These are phyloP conservation scores for Dalbergia cultrata DNA, from an alignment of 306 rosid species.

Conservation along the genomic window DNA sequence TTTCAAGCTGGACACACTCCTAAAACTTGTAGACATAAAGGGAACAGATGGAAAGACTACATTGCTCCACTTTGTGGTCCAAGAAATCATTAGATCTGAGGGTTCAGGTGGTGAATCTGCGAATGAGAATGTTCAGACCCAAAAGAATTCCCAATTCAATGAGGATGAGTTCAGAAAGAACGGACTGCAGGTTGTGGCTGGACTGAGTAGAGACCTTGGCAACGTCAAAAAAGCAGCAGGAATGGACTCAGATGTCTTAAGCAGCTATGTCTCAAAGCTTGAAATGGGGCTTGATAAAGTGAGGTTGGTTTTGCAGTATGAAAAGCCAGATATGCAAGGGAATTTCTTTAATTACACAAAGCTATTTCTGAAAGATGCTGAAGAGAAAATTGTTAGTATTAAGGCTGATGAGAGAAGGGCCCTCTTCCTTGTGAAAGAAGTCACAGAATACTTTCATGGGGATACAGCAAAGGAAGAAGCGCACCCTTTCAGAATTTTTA, in stretches of 20 bases:
- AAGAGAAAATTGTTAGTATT: conserved; percentile 70
- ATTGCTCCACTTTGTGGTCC: conserved; percentile 96
- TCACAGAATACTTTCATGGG: conserved; percentile 89
- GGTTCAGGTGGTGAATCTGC: conserved; percentile 66
- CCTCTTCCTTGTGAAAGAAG: conserved; percentile 82
- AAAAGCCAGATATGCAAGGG: conserved; percentile 71
- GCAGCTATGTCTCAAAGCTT: conserved; percentile 86
- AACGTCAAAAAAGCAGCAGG: conserved; percentile 90
- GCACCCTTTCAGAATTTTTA: conserved; percentile 92
- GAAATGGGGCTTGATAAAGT: conserved; percentile 93
- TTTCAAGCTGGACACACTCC: conserved; percentile 90
- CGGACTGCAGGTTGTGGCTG: conserved; percentile 92
- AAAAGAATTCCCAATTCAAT: conserved; percentile 52
- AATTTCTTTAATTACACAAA: conserved; percentile 77
- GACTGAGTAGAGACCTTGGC: conserved; percentile 82
- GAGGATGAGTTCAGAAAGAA: conserved; percentile 90
- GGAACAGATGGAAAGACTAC: conserved; percentile 99
- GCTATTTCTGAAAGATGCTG: conserved; percentile 78
- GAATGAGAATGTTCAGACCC: conserved; percentile 58
- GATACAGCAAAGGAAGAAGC: conserved; percentile 90
- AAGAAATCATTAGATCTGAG: conserved; percentile 94
- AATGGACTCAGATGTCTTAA: conserved; percentile 92
- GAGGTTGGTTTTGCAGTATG: conserved; percentile 73
- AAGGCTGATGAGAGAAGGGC: conserved; percentile 82
- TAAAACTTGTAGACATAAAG: conserved; percentile 94